Evolutionary conservation across 441 rosid species (phyloP), one percentile per base, ranked within the genome.

Genomic region (Macaranga tanarius): DNA sequence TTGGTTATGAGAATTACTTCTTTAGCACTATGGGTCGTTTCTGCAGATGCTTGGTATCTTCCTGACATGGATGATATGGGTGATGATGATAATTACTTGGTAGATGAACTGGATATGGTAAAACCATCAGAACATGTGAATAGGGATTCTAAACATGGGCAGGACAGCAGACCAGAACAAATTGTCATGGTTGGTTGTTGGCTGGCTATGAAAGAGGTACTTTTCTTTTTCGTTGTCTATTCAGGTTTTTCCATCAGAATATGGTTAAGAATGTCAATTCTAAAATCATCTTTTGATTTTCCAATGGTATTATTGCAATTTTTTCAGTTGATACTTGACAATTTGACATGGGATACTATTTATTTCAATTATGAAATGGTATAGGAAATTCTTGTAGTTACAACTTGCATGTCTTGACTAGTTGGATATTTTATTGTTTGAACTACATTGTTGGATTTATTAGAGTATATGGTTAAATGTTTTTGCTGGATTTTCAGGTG

Each of bases 181-280:
- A 79, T 89, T 75, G 93, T 95, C 52, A 91, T 92, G 99, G 98
- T 92, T 75, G 98, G 98, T 78, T 91, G 98, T 85, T 95, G 99
- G 99, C 86, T 92, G 75, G 99, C 98, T 52, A 95, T 91, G 99
- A 92, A 95, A 85, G 99, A 95, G 99, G 98, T 92, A 87, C 54
- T 67, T 68, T 25, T 70, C 67, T 61, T 71, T 61, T 71, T 77
- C 77, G 40, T 75, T 68, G 54, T 72, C 15, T 63, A 52, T 28
- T 51, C 76, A 57, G 38, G 59, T 69, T 58, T 76, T 63, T 79
- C 78, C 61, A 48, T 71, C 51, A 13, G 62, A 28, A 28, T 75
- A 51, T 55, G n/a, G 44, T 62, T 72, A 47, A 48, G 40, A 19
- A 47, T 67, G 16, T 50, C 25, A 23, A 50, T 26, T 73, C 62